Evolutionary conservation across 2,329 filamentous ascomycete species (phyloP).

Genomic region (Dactylonectria estremocensis): DNA sequence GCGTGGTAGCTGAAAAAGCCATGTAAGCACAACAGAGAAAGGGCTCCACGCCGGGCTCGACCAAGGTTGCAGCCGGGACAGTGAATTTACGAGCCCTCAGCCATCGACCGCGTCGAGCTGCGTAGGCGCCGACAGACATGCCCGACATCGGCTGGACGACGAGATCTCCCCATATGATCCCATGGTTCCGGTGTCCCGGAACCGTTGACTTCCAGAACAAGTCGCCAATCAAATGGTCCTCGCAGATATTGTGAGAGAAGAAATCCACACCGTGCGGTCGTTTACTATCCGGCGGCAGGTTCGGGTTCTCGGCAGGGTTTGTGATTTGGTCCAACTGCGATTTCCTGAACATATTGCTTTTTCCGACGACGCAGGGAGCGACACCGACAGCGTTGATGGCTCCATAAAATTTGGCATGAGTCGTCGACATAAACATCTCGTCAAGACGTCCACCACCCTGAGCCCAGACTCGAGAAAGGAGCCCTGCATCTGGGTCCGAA

Average conservation of each 20-base stretch:
- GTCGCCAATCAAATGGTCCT: constrained; percentile 96
- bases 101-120: constrained; percentile 89
- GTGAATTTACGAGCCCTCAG: constrained; percentile 95
- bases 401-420: constrained; percentile 97
- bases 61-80: constrained; percentile 87
- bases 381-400: constrained; percentile 95
- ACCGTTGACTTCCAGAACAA: constrained; percentile 83
- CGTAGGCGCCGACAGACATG: constrained; percentile 84
- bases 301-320: constrained; percentile 62
- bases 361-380: constrained; percentile 94
- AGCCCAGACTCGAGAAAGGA: constrained; percentile 51
- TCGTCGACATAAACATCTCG: constrained; percentile 93
- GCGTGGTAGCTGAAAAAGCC: constrained; percentile 82
- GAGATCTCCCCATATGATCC: constrained; percentile 86
- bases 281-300: constrained; percentile 57
- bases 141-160: constrained; percentile 90
- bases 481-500: constrained; percentile 40
- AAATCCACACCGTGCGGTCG: constrained; percentile 83
- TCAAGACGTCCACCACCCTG: constrained; percentile 87
- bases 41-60: constrained; percentile 93
- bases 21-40: constrained; percentile 87
- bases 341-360: constrained; percentile 98
- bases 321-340: constrained; percentile 87
- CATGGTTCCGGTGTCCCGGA: constrained; percentile 82
- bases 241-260: constrained; percentile 97